Evolutionary conservation across 176 grass and related monocot species (phyloP), one percentile per base, ranked within the genome.

Genomic region (Themeda triandra): DNA sequence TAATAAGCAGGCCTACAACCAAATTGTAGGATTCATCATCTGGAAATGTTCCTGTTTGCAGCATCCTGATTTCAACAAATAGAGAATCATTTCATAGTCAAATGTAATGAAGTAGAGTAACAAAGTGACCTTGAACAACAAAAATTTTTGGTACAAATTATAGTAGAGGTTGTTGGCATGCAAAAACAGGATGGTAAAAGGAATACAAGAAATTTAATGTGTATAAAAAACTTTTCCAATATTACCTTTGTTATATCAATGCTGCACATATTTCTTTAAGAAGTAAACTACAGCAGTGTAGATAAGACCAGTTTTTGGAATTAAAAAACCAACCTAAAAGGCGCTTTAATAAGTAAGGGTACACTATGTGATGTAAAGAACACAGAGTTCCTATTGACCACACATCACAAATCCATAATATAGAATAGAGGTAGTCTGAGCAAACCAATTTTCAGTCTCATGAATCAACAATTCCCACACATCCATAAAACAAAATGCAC

Each of bases 11-110:
- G 45, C 85, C 91, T 84, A 99, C 68, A 59, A 99, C 84, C 88
- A 96, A 81, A 92, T 96, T 96, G 91, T 94, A 99, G 85, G 97
- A 87, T 80, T 92, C 93, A 75, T 99, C 97, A 59, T 99, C 90
- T 89, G 97, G 93, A 70, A 76, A 49, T 46, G 64, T 91, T 72
- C 93, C 88, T 81, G 90, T 93, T 88, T 90, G 90, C 90, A 99
- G 84, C 97, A 99, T 99, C 87, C 93, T 99, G 93, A 86, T 86
- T 88, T 85, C 84, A 94, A 94, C 75, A 90, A 87, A 92, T 77
- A 89, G 74, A 63, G 32, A 81, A 87, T 73, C 32, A 91, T 89
- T 94, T 78, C 49, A 79, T 71, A 71, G 81, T 81, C 37, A 88
- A 77, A 69, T 72, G 11, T 76, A 65, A 71, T 80, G 30, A 23